phyloP scores from a whole-genome alignment of 202 grass and related monocot species.

The Zoysia matrella region DNA sequence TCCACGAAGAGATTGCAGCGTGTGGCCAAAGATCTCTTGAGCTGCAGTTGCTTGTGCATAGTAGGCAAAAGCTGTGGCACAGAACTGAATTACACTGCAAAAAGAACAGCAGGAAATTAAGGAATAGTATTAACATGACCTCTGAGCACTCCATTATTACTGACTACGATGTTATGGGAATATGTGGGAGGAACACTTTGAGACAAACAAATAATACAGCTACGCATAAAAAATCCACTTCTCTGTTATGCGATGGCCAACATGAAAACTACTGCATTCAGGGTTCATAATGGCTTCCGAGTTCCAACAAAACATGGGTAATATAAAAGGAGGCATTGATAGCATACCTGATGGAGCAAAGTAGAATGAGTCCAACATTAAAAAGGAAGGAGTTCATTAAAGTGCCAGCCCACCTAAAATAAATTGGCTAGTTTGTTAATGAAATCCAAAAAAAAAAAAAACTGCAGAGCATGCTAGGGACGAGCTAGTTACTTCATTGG shows the following conservation, averaged over 20 bases:
- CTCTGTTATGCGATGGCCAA: background rate
- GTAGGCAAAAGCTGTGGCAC: conserved; percentile 92
- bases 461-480: background rate
- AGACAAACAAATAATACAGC: background rate
- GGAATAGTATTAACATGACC: background rate
- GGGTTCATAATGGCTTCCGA: background rate
- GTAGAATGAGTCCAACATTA: conserved; percentile 31
- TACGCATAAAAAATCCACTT: conserved; percentile 11
- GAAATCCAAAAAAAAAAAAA: conserved; percentile 20
- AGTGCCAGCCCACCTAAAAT: conserved; percentile 77
- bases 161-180: background rate
- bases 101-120: conserved; percentile 9
- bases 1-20: no score
- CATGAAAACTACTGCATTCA: background rate
- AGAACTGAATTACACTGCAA: conserved; percentile 98
- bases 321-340: conserved; percentile 14
- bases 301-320: background rate
- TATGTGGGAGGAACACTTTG: background rate
- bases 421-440: conserved; percentile 22
- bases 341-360: conserved; percentile 87
- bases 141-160: conserved; percentile 22
- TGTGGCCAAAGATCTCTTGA: background rate
- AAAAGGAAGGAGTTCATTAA: conserved; percentile 90
- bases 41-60: conserved; percentile 97
- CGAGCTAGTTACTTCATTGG: background rate